A percentile compares a stretch with the other conserved stretches of the same genome.
phyloP scores from a whole-genome alignment of 306 rosid species.

The Vachellia pachyceras region DNA sequence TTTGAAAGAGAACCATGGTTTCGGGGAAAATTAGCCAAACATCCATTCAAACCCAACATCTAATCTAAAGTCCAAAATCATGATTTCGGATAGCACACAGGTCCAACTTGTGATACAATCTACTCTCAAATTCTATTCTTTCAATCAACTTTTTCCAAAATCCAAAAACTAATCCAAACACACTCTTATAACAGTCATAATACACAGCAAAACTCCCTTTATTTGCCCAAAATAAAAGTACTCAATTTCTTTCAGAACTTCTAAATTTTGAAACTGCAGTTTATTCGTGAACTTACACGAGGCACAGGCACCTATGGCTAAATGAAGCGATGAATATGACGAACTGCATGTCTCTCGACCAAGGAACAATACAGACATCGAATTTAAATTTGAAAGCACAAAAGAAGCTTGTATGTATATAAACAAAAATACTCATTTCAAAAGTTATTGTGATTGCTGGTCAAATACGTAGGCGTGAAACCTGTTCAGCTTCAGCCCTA shows the following conservation, averaged over 20 bases:
- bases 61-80: too few species aligned
- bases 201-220: too few species aligned
- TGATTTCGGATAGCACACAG: too few species aligned
- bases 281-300: conserved; percentile 1
- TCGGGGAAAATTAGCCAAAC: too few species aligned
- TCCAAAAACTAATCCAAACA: too few species aligned
- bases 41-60: too few species aligned
- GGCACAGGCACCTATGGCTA: conserved; percentile 17
- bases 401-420: not conserved
- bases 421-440: conserved; percentile 1
- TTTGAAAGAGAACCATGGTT: too few species aligned
- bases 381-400: conserved; percentile 23
- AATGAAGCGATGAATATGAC: conserved; percentile 10
- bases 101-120: too few species aligned
- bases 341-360: conserved; percentile 36
- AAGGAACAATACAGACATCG: conserved; percentile 29
- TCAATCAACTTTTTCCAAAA: too few species aligned
- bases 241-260: not conserved
- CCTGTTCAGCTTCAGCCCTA: conserved; percentile 10
- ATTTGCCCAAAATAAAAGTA: too few species aligned
- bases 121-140: too few species aligned
- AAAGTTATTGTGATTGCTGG: conserved; percentile 31
- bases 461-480: conserved; percentile 12
- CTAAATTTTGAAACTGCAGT: not conserved
- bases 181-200: too few species aligned